phyloP scores from a whole-genome alignment of 2,329 filamentous ascomycete genomes.

The Ciborinia camelliae region DNA sequence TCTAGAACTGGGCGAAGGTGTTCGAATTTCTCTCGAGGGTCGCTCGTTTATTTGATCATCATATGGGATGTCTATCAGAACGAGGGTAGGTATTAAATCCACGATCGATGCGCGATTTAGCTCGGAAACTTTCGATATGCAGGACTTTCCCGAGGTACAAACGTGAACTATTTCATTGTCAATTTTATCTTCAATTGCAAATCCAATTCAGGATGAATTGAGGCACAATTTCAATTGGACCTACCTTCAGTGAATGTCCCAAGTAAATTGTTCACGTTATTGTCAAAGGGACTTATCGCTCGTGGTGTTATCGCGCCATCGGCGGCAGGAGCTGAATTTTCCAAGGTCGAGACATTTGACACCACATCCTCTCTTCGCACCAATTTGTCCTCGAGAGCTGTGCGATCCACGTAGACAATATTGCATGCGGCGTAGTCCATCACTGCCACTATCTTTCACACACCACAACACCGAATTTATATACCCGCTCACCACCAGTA shows the following conservation, averaged over 20 bases:
- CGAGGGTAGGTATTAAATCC: slow-evolving; percentile 52
- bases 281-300: slow-evolving; percentile 40
- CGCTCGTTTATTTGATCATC: slow-evolving; percentile 39
- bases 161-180: slow-evolving; percentile 46
- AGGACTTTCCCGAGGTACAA: slow-evolving; percentile 50
- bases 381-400: slow-evolving; percentile 39
- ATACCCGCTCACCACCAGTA: slow-evolving; percentile 30
- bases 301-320: slow-evolving; percentile 21
- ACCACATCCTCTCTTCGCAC: slow-evolving; percentile 37
- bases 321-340: slow-evolving; percentile 22
- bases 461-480: slow-evolving; percentile 31
- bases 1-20: slow-evolving; percentile 36
- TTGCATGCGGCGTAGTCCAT: slow-evolving; percentile 45
- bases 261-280: slow-evolving; percentile 48
- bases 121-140: slow-evolving; percentile 50
- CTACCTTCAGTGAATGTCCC: slow-evolving; percentile 50
- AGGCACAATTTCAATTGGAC: slow-evolving; percentile 16
- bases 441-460: slow-evolving; percentile 29
- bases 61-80: slow-evolving; percentile 51
- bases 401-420: slow-evolving; percentile 45
- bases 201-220: slow-evolving; percentile 14
- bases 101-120: slow-evolving; percentile 45
- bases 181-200: slow-evolving; percentile 17
- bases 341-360: slow-evolving; percentile 30
- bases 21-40: slow-evolving; percentile 36